Evolutionary conservation across 2,329 filamentous ascomycete species (phyloP).

Genomic region (Zymoseptoria crescenta): DNA sequence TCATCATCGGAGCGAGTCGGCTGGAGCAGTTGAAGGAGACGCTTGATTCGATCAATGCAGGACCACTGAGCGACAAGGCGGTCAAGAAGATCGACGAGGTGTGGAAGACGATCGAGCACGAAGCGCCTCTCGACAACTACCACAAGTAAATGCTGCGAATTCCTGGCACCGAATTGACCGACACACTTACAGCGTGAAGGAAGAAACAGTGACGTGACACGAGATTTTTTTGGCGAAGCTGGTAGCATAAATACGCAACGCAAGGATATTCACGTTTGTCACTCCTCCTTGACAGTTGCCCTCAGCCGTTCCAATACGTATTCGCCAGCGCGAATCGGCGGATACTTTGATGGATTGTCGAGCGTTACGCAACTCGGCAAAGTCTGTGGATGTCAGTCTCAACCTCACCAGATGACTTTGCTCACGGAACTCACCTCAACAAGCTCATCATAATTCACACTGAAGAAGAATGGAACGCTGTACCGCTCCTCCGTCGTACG

Average conservation of each 20-base stretch:
- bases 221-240: not conserved
- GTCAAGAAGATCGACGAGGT: slow-evolving; percentile 28
- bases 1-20: slow-evolving; percentile 35
- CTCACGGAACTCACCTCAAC: slow-evolving; percentile 23
- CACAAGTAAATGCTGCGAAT: slow-evolving; percentile 3
- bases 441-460: slow-evolving; percentile 32
- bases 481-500: slow-evolving; percentile 32
- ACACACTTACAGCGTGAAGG: slow-evolving; percentile 46
- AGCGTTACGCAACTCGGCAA: slow-evolving; percentile 31
- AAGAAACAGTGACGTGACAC: slow-evolving; percentile 36
- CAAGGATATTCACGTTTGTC: not conserved
- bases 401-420: not conserved
- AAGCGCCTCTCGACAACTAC: slow-evolving; percentile 31
- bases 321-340: slow-evolving; percentile 32
- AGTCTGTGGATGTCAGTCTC: slow-evolving; percentile 19
- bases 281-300: slow-evolving; percentile 9
- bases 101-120: slow-evolving; percentile 30
- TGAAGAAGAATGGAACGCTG: slow-evolving; percentile 43
- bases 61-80: slow-evolving; percentile 26
- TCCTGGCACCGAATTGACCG: not conserved
- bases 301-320: slow-evolving; percentile 32
- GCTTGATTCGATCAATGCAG: slow-evolving; percentile 24
- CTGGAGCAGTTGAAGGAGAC: slow-evolving; percentile 29
- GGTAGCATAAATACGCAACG: not conserved
- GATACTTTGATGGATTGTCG: slow-evolving; percentile 28